Evolutionary conservation across 139 green algal species (phyloP).

Genomic region (Tetraselmis striata): DNA sequence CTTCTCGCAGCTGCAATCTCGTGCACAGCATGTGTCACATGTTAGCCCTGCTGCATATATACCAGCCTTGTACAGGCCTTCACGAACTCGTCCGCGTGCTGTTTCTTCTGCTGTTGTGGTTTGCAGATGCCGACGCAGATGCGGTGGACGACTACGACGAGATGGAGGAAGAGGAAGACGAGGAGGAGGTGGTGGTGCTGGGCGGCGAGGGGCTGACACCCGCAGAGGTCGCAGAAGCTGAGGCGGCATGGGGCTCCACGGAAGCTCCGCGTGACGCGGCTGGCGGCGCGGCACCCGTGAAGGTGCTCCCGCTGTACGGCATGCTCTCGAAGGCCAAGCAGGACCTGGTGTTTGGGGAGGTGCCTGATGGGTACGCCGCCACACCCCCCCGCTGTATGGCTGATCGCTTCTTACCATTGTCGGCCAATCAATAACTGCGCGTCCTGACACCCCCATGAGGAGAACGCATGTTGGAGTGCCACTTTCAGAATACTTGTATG

Average conservation of each 20-base stretch:
- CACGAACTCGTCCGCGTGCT: too few species aligned
- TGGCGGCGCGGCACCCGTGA: background rate
- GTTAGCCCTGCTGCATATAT: too few species aligned
- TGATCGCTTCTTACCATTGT: too few species aligned
- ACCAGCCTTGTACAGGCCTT: too few species aligned
- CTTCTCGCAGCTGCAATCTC: too few species aligned
- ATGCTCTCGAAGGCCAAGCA: constrained; percentile 70
- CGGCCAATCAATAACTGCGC: too few species aligned
- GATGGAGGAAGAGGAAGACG: constrained; percentile 26
- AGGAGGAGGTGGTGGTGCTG: constrained; percentile 51
- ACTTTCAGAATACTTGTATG: too few species aligned
- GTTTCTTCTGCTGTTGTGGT: too few species aligned
- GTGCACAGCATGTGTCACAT: too few species aligned
- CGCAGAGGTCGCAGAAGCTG: constrained; percentile 63
- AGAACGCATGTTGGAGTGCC: too few species aligned
- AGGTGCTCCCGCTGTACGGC: constrained; percentile 90
- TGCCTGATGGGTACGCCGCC: constrained; percentile 42
- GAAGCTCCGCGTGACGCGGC: background rate
- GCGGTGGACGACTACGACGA: constrained; percentile 4
- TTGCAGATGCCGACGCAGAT: background rate
- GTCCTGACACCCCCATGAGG: too few species aligned
- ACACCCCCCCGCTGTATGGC: background rate
- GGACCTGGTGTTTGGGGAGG: constrained; percentile 63
- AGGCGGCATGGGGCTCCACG: constrained; percentile 27
- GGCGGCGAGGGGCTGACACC: constrained; percentile 60